These are phyloP conservation scores for Tolypocladium guangdongense DNA, from an alignment of 2,329 filamentous ascomycete species.

Conservation along the genomic window DNA sequence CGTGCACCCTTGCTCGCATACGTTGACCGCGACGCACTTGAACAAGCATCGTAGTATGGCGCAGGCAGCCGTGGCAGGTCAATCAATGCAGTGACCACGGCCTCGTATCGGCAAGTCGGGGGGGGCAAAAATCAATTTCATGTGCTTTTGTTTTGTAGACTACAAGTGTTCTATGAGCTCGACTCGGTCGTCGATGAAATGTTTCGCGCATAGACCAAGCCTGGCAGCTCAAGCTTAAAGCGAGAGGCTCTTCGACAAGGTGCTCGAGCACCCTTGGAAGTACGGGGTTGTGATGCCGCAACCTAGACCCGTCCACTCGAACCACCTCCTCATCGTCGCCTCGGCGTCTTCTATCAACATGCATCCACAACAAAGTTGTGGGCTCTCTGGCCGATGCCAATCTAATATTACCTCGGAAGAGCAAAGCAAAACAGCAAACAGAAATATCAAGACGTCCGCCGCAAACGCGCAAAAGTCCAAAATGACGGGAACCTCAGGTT, in stretches of 20 bases:
- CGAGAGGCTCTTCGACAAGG: background rate
- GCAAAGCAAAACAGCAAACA: background rate
- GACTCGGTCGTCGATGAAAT: background rate
- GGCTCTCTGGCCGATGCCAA: background rate
- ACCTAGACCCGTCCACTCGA: background rate
- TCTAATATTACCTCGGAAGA: background rate
- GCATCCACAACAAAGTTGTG: background rate
- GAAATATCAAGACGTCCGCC: background rate
- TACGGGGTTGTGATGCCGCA: background rate
- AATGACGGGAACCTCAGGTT: background rate
- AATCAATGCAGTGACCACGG: background rate
- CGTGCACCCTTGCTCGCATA: background rate
- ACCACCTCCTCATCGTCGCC: background rate
- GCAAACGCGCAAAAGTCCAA: background rate
- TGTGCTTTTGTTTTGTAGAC: background rate
- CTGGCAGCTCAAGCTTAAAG: background rate
- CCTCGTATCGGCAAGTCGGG: background rate
- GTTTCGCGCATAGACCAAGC: background rate
- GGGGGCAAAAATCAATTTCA: background rate
- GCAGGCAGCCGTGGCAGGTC: background rate
- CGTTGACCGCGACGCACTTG: background rate
- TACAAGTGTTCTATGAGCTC: background rate
- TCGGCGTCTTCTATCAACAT: background rate
- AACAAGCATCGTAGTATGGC: too few species aligned
- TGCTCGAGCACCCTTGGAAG: background rate